These are phyloP conservation scores for Corynascus novoguineensis DNA, from an alignment of 495 filamentous ascomycete species.

Conservation along the genomic window DNA sequence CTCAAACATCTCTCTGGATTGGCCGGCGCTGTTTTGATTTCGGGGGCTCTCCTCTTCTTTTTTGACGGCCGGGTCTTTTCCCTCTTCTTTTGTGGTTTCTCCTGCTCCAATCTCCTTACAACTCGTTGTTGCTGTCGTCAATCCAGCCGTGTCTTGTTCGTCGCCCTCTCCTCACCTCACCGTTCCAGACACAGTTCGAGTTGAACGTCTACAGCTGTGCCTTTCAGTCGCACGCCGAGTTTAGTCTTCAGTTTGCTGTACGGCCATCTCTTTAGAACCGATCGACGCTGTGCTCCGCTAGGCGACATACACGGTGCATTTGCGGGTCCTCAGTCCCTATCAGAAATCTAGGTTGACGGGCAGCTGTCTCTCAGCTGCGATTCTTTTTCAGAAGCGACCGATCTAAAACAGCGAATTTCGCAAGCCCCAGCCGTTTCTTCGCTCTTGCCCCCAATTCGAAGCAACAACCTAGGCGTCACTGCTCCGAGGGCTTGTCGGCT, in stretches of 20 bases:
- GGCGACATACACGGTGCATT: conserved; percentile 7
- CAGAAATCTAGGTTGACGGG: conserved; percentile 4
- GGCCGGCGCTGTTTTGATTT: conserved; percentile 40
- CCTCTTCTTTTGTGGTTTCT: conserved; percentile 30
- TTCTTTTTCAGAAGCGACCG: not conserved
- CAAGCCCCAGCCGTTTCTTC: conserved; percentile 2
- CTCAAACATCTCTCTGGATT: conserved; percentile 28
- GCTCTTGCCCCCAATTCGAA: not conserved
- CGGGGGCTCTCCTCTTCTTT: conserved; percentile 46
- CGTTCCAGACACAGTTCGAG: conserved; percentile 9
- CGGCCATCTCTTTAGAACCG: conserved; percentile 7
- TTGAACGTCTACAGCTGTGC: conserved; percentile 18
- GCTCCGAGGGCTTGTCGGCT: not conserved
- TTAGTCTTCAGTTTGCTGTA: conserved; percentile 17
- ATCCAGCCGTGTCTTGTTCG: conserved; percentile 16
- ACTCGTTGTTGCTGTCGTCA: conserved; percentile 10
- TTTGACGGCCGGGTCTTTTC: conserved; percentile 49
- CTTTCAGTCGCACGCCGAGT: conserved; percentile 15
- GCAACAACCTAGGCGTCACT: not conserved
- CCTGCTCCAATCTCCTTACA: conserved; percentile 31
- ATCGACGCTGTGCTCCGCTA: conserved; percentile 1
- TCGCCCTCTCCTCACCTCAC: conserved; percentile 18
- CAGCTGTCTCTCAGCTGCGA: conserved; percentile 8
- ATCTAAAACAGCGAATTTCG: not conserved
- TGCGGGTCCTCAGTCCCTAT: not conserved